These are phyloP conservation scores for Collybiopsis confluens DNA, from an alignment of 768 basidiomycete species.

Conservation along the genomic window DNA sequence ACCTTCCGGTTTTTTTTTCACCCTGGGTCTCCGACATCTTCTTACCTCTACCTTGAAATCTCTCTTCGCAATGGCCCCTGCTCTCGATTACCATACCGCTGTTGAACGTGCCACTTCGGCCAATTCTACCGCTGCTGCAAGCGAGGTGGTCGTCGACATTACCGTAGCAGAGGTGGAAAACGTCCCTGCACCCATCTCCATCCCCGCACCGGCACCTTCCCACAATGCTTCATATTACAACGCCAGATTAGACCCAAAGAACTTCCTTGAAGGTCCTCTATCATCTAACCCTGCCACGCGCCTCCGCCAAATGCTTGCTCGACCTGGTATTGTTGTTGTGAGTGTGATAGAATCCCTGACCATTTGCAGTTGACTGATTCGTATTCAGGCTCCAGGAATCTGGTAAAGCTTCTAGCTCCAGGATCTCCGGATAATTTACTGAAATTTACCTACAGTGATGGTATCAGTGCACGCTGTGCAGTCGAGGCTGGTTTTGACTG, in stretches of 20 bases:
- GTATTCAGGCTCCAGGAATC: conserved; percentile 56
- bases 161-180: neutral
- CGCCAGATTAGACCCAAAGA: conserved; percentile 62
- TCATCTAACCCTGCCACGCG: conserved; percentile 68
- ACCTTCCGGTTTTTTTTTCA: neutral
- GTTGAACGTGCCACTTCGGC: conserved; percentile 4
- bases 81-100: conserved; percentile 8
- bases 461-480: conserved; percentile 76
- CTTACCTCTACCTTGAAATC: neutral
- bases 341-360: conserved; percentile 21
- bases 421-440: too few relatives aligned
- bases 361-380: conserved; percentile 32
- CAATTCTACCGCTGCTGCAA: conserved; percentile 2
- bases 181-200: too few relatives aligned
- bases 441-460: conserved; percentile 31
- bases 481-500: conserved; percentile 77
- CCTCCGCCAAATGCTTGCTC: conserved; percentile 62
- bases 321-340: conserved; percentile 70
- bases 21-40: neutral
- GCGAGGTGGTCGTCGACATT: neutral
- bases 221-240: conserved; percentile 53
- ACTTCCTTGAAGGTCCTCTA: conserved; percentile 65
- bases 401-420: conserved; percentile 25
- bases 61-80: conserved; percentile 7
- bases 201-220: too few relatives aligned